Percentiles rank a stretch among this genome's conserved stretches.
These are phyloP conservation scores for Mycena epipterygia DNA, from an alignment of 768 basidiomycete genomes.

Conservation along the genomic window DNA sequence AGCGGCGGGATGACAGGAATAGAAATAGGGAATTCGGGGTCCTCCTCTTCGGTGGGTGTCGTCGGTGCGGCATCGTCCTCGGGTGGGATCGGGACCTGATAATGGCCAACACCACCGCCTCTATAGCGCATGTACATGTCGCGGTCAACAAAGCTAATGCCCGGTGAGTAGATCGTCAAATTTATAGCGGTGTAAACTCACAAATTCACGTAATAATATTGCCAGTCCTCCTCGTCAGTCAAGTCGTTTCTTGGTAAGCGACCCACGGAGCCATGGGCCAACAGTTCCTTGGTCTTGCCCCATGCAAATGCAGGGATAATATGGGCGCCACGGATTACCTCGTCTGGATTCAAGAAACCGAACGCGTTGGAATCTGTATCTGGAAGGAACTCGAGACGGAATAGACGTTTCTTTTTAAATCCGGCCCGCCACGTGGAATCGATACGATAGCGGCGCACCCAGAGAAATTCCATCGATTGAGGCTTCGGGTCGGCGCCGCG, in stretches of 20 bases:
- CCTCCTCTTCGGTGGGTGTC: background rate
- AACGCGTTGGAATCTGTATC: background rate
- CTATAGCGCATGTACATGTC: slow-evolving; percentile 13
- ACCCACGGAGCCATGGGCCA: background rate
- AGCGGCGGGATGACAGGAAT: background rate
- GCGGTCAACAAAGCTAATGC: slow-evolving; percentile 38
- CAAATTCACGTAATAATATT: background rate
- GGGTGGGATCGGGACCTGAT: slow-evolving; percentile 9
- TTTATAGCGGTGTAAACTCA: background rate
- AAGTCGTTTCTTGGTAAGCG: background rate
- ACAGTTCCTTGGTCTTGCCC: background rate
- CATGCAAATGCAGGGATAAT: too few species aligned
- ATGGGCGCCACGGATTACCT: too few species aligned
- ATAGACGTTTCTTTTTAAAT: background rate
- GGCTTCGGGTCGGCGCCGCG: background rate
- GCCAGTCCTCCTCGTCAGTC: background rate
- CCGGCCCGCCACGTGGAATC: background rate
- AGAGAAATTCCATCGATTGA: background rate
- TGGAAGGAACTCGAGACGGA: background rate
- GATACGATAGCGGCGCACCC: background rate
- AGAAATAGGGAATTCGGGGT: background rate
- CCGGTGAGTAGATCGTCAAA: background rate
- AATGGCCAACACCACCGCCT: slow-evolving; percentile 45
- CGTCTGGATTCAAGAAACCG: slow-evolving; percentile 6
- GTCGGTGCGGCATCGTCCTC: background rate